These are phyloP conservation scores for Pichia eremophila DNA, from an alignment of 805 yeast species.

Conservation along the genomic window DNA sequence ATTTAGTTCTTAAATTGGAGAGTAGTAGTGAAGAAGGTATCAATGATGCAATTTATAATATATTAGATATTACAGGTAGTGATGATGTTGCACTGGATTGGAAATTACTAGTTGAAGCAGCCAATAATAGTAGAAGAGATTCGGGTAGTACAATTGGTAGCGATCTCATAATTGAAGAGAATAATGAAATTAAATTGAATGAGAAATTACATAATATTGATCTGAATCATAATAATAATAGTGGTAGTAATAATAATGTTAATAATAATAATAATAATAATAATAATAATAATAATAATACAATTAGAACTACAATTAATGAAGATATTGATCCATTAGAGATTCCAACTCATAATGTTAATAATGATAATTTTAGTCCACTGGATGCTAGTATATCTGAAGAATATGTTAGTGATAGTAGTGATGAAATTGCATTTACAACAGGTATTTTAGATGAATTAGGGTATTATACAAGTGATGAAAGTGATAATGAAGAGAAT, in stretches of 20 bases:
- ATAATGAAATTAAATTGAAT: neutral
- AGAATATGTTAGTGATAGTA: neutral
- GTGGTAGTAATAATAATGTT: too few species aligned
- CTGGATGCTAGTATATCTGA: too few species aligned
- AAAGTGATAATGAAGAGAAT: conserved; percentile 7
- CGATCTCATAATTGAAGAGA: conserved; percentile 1
- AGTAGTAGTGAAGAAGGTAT: neutral
- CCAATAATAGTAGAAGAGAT: conserved; percentile 6
- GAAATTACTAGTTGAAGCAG: conserved; percentile 7
- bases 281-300: neutral
- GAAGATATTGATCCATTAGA: conserved; percentile 1
- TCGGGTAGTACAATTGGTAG: conserved; percentile 9
- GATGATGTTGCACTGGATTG: conserved; percentile 10
- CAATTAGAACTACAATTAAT: neutral
- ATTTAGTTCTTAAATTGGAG: conserved; percentile 4
- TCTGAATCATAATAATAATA: too few species aligned
- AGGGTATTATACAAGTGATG: conserved; percentile 7
- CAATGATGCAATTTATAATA: conserved; percentile 1
- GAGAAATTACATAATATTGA: neutral
- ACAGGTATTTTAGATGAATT: conserved; percentile 7
- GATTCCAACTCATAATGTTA: conserved; percentile 1
- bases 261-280: too few species aligned
- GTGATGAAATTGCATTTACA: neutral
- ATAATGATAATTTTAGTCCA: neutral
- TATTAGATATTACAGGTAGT: conserved; percentile 4